Percentiles rank a stretch among this genome's conserved stretches.
Conservation (phyloP, 108 stramenopile genomes). For the Mayamaea pseudoterrestris region DNA sequence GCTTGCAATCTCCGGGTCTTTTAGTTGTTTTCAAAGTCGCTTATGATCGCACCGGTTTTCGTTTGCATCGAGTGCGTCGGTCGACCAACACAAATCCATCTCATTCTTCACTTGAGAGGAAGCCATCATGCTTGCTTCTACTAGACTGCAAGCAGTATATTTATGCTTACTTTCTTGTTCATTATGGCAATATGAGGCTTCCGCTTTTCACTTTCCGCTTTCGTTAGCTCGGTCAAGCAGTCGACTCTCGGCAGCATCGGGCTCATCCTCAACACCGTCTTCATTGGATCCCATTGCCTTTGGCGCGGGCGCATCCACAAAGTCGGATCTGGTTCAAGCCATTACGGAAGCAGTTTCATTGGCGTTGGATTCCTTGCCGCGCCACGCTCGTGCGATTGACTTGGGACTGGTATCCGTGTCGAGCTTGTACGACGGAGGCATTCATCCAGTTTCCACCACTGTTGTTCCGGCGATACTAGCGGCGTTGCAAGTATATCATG, state of each 20-base stretch:
- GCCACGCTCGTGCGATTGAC: constrained; percentile 17
- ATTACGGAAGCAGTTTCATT: constrained; percentile 38
- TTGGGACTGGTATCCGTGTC: constrained; percentile 50
- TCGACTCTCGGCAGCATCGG: neutral
- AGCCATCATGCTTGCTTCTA: too few species aligned
- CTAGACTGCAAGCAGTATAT: neutral
- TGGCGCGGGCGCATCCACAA: constrained; percentile 52
- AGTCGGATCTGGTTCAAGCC: constrained; percentile 34
- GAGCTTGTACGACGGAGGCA: constrained; percentile 51
- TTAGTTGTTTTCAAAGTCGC: too few species aligned
- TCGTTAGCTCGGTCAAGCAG: neutral
- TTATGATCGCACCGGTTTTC: too few species aligned
- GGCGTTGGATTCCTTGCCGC: constrained; percentile 39
- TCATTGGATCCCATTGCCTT: constrained; percentile 39
- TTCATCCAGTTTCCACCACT: constrained; percentile 11
- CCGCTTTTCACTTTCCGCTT: neutral
- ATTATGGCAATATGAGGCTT: neutral
- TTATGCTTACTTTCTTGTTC: neutral
- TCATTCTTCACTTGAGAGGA: too few species aligned
- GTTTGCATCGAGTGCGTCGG: too few species aligned
- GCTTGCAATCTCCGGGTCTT: too few species aligned
- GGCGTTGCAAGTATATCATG: constrained; percentile 14
- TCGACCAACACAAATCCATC: too few species aligned
- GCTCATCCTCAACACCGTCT: neutral
- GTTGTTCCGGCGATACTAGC: constrained; percentile 37